Evolutionary conservation across 2,329 filamentous ascomycete genomes (phyloP), one percentile per base, ranked within the genome.

Genomic region (Neoscytalidium dimidiatum): DNA sequence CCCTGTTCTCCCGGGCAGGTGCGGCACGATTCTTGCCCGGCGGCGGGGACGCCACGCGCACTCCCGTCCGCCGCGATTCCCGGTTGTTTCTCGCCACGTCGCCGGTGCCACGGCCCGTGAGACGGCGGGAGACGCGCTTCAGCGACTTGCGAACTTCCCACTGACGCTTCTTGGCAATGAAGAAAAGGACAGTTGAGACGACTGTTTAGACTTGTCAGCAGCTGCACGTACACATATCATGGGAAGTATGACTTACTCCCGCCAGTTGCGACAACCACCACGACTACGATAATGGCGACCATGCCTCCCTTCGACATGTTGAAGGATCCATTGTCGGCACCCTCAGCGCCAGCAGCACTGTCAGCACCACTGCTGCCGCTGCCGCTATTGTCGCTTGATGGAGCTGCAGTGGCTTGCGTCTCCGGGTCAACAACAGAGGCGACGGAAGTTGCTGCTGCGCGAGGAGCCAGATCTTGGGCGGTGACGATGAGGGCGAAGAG

Each of bases 161-260:
- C 77, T 94, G 91, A 52, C 89, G 87, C 80, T 92, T 93, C 83
- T 95, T 95, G 64, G 92, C 90, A 41, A 94, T 75, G 76, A 89
- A 92, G 80, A 91, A 96, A 29, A 95, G 85, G 2, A 87, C 79
- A 2, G 88, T 86, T 35, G 85, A 89, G 23, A 82, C 83, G 67
- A 89, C 90, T 90, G 60, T 69, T 17, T 7, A 21, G 21, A 14
- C 5, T 13, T 31, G 68, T 73, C 68, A 73, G 64, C 65, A 64
- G 31, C 6, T 46, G 33, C 7, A 11, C 28, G 17, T 21, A 14
- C 21, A 21, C 14, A 7, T 1, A 17, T 1, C 19, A 26, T 5
- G 13, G 33, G 23, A 52, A 75, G 52, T 28, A 62, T 41, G 44
- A 77, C 86, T 74, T 82, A 94, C 91, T 86, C 76, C 91, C 91